Percentiles rank a stretch among this genome's conserved stretches.
These are phyloP conservation scores for Penicillium robsamsonii DNA, from an alignment of 495 filamentous ascomycete genomes.

Conservation along the genomic window DNA sequence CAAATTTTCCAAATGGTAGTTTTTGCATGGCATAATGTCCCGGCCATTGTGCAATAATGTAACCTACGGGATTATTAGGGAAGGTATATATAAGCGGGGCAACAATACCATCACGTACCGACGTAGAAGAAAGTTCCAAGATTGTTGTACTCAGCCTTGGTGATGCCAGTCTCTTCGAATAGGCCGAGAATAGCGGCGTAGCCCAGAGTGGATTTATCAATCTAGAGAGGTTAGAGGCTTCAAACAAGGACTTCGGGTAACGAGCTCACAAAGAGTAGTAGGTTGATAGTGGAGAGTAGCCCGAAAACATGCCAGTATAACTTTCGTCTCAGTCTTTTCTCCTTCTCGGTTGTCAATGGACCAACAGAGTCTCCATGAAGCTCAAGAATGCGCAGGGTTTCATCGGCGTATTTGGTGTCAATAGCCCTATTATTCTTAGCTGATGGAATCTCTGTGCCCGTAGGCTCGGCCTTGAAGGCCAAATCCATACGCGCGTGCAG, in stretches of 20 bases:
- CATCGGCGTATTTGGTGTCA: slow-evolving; percentile 19
- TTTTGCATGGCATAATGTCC: slow-evolving; percentile 28
- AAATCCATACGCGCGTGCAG: background rate
- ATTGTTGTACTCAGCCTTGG: slow-evolving; percentile 23
- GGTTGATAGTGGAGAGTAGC: slow-evolving; percentile 17
- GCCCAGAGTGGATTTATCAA: slow-evolving; percentile 25
- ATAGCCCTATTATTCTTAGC: background rate
- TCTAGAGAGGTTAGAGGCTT: slow-evolving; percentile 6
- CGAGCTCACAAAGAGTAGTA: slow-evolving; percentile 22
- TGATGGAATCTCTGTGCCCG: background rate
- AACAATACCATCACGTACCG: slow-evolving; percentile 6
- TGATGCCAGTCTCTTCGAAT: slow-evolving; percentile 24
- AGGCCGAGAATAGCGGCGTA: slow-evolving; percentile 28
- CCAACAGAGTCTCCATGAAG: slow-evolving; percentile 18
- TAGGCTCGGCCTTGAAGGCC: background rate
- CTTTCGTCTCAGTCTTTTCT: slow-evolving; percentile 14
- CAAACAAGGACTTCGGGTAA: background rate
- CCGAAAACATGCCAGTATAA: slow-evolving; percentile 19
- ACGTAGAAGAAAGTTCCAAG: slow-evolving; percentile 27
- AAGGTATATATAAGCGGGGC: background rate
- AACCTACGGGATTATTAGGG: slow-evolving; percentile 3
- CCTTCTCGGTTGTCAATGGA: slow-evolving; percentile 20
- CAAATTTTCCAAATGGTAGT: slow-evolving; percentile 26
- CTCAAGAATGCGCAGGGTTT: slow-evolving; percentile 23
- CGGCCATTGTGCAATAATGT: slow-evolving; percentile 18